Conservation (phyloP, 306 rosid species). For the Biancaea sappan region DNA sequence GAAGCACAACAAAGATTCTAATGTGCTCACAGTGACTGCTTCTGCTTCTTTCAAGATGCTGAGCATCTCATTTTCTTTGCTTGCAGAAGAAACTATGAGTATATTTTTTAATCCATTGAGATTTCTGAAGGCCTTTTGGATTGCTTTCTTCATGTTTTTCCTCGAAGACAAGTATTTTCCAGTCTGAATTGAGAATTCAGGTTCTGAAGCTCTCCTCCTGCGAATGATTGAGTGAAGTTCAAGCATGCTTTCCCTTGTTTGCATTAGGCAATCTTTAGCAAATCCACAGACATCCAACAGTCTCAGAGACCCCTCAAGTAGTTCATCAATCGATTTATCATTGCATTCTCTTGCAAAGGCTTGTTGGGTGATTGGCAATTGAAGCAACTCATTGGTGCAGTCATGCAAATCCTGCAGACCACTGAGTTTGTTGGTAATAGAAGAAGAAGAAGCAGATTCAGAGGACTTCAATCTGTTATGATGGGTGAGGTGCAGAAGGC, state of each 20-base stretch:
- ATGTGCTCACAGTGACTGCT: constrained; percentile 24
- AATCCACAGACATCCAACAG: constrained; percentile 22
- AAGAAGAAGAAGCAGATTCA: constrained; percentile 30
- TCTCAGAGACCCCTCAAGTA: constrained; percentile 32
- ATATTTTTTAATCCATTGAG: constrained; percentile 29
- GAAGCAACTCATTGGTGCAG: constrained; percentile 34
- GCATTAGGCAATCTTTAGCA: constrained; percentile 29
- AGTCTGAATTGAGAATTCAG: background rate
- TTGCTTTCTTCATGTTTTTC: constrained; percentile 19
- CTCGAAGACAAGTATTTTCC: constrained; percentile 34
- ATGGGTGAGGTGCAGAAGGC: constrained; percentile 44
- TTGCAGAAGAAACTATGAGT: constrained; percentile 1
- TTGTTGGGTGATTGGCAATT: constrained; percentile 19
- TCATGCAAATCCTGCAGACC: constrained; percentile 38
- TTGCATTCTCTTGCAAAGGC: constrained; percentile 22
- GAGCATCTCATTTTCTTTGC: constrained; percentile 1
- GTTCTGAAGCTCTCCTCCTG: constrained; percentile 9
- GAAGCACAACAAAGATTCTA: constrained; percentile 28
- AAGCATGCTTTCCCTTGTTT: constrained; percentile 29
- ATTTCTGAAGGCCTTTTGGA: constrained; percentile 15
- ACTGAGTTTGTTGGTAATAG: constrained; percentile 8
- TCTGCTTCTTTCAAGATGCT: constrained; percentile 32
- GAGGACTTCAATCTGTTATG: constrained; percentile 31
- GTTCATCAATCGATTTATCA: constrained; percentile 22
- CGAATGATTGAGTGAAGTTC: constrained; percentile 25